Evolutionary conservation across 1,139 yeast species (phyloP).

Genomic region (Saccharomyces hybrid): DNA sequence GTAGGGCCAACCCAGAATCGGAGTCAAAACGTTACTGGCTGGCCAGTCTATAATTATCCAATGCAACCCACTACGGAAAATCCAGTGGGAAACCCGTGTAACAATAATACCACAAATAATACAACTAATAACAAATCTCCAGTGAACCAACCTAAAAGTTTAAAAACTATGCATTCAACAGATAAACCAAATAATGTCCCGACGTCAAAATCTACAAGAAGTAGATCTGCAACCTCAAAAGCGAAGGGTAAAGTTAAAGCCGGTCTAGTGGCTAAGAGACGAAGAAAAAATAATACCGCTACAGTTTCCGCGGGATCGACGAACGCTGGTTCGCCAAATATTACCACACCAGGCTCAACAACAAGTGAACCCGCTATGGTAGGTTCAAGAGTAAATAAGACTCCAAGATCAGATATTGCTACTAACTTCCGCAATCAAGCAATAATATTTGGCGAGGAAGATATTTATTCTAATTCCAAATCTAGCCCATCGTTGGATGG

Average conservation of each 20-base stretch:
- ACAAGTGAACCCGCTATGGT: conserved; percentile 1
- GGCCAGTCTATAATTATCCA: conserved; percentile 17
- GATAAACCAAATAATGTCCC: neutral
- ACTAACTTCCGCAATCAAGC: neutral
- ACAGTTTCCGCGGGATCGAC: neutral
- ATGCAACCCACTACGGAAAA: conserved; percentile 3
- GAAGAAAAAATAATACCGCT: neutral
- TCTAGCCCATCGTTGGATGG: neutral
- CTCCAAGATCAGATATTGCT: neutral
- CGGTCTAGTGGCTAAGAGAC: neutral
- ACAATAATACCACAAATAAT: neutral
- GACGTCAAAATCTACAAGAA: neutral
- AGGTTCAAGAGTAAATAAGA: neutral
- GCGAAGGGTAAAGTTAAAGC: neutral
- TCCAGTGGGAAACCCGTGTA: neutral
- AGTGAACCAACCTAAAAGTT: neutral
- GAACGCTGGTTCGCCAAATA: neutral
- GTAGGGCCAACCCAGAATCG: neutral
- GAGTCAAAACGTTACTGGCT: conserved; percentile 7
- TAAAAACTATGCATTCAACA: neutral
- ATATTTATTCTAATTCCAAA: neutral
- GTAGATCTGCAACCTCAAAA: neutral
- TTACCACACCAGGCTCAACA: neutral
- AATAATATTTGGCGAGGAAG: neutral
- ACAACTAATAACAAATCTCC: neutral